Evolutionary conservation across 148 eudicot species (phyloP).

Genomic region (Rhododendron henanense): DNA sequence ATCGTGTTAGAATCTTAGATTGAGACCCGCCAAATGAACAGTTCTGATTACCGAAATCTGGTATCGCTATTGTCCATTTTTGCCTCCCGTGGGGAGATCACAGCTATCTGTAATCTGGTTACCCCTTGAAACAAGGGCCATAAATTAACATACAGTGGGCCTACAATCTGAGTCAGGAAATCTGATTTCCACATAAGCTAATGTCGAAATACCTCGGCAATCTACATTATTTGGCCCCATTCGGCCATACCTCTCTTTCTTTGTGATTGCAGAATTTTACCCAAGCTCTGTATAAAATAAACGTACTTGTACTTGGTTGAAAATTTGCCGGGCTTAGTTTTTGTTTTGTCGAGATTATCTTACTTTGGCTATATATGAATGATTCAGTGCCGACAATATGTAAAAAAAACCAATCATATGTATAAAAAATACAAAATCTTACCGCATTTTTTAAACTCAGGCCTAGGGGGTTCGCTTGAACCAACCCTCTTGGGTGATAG

Average conservation of each 20-base stretch:
- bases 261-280: not conserved
- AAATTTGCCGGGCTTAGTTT: too few species aligned
- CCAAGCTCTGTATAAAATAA: too few species aligned
- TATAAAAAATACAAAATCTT: too few species aligned
- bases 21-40: not conserved
- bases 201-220: not conserved
- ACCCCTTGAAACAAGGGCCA: not conserved
- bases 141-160: not conserved
- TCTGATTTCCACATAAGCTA: not conserved
- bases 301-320: too few species aligned
- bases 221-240: not conserved
- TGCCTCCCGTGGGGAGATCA: not conserved
- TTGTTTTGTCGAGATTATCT: not conserved
- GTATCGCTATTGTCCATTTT: not conserved
- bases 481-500: not conserved
- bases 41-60: not conserved
- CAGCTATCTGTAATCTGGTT: not conserved
- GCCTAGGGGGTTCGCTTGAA: too few species aligned
- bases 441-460: not conserved
- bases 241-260: not conserved
- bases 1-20: not conserved
- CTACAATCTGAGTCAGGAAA: not conserved
- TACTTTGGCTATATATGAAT: not conserved
- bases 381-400: too few species aligned
- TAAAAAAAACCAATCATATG: too few species aligned